A percentile compares a stretch with the other conserved stretches of the same genome.
These are phyloP conservation scores for Telfairia occidentalis DNA, from an alignment of 331 rosid species.

Conservation along the genomic window DNA sequence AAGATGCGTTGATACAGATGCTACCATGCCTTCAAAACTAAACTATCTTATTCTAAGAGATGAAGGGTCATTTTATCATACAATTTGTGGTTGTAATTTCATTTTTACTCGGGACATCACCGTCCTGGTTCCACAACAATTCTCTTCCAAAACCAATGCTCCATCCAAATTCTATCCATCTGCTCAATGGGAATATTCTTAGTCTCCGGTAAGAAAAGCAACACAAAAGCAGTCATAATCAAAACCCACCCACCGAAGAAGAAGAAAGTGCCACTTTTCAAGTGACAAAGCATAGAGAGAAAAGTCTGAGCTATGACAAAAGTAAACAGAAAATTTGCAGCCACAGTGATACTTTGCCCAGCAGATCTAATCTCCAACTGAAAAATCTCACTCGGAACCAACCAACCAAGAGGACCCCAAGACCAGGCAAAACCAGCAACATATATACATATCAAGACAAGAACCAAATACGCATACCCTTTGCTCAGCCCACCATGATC, in stretches of 20 bases:
- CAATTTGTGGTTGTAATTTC: neutral
- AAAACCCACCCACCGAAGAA: slow-evolving; percentile 46
- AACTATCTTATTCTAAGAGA: neutral
- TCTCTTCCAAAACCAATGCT: slow-evolving; percentile 69
- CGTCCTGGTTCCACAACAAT: slow-evolving; percentile 15
- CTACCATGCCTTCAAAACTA: neutral
- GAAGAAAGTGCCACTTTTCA: slow-evolving; percentile 45
- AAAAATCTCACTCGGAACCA: slow-evolving; percentile 50
- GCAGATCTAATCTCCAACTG: slow-evolving; percentile 37
- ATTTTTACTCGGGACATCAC: neutral
- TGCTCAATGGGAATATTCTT: slow-evolving; percentile 50
- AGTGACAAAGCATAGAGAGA: slow-evolving; percentile 43
- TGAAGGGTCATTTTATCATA: neutral
- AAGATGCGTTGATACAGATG: neutral
- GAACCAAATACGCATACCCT: slow-evolving; percentile 35
- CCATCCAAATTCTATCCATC: slow-evolving; percentile 56
- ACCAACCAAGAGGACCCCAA: slow-evolving; percentile 51
- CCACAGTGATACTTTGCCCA: slow-evolving; percentile 40
- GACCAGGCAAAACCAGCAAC: slow-evolving; percentile 56
- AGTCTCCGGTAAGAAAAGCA: slow-evolving; percentile 51
- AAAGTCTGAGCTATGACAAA: slow-evolving; percentile 45
- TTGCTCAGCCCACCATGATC: slow-evolving; percentile 53
- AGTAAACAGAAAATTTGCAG: slow-evolving; percentile 39
- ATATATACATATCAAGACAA: slow-evolving; percentile 34
- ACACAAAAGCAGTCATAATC: slow-evolving; percentile 43